These are phyloP conservation scores for Podospora pseudoanserina DNA, from an alignment of 495 filamentous ascomycete genomes.

Conservation along the genomic window DNA sequence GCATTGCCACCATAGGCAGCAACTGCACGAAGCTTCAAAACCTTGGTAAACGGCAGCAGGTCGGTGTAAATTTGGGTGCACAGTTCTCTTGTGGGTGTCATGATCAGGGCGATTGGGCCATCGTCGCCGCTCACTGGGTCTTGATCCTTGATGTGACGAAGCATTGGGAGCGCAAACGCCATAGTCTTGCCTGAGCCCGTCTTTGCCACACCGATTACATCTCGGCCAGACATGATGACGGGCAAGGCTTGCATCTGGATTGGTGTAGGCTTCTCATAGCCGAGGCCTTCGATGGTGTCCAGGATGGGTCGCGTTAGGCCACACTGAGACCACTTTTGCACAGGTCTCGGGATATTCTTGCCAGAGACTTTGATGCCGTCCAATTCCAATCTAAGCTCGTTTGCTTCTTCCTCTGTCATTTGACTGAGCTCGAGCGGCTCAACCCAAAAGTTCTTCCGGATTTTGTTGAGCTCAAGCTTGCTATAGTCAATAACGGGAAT, in stretches of 20 bases:
- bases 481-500: conserved; percentile 79
- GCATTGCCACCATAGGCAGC: conserved; percentile 94
- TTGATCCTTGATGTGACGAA: conserved; percentile 96
- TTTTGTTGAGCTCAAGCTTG: conserved; percentile 78
- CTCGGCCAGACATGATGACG: conserved; percentile 90
- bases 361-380: conserved; percentile 93
- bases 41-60: conserved; percentile 88
- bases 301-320: conserved; percentile 81
- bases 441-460: conserved; percentile 90
- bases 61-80: conserved; percentile 93
- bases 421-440: conserved; percentile 80
- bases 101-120: conserved; percentile 81
- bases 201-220: conserved; percentile 95
- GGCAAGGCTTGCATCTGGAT: conserved; percentile 96
- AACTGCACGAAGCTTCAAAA: conserved; percentile 83
- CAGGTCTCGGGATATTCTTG: conserved; percentile 82
- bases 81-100: conserved; percentile 93
- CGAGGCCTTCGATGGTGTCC: conserved; percentile 78
- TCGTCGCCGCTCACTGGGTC: conserved; percentile 75
- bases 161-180: conserved; percentile 93
- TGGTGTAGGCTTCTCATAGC: conserved; percentile 84
- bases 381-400: conserved; percentile 75
- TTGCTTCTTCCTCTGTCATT: conserved; percentile 82
- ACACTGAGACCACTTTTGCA: conserved; percentile 95
- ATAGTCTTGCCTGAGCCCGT: conserved; percentile 99